A percentile compares a stretch with the other conserved stretches of the same genome.
phyloP scores from a whole-genome alignment of 2,329 filamentous ascomycete genomes.

The Ophiostoma angusticollis region DNA sequence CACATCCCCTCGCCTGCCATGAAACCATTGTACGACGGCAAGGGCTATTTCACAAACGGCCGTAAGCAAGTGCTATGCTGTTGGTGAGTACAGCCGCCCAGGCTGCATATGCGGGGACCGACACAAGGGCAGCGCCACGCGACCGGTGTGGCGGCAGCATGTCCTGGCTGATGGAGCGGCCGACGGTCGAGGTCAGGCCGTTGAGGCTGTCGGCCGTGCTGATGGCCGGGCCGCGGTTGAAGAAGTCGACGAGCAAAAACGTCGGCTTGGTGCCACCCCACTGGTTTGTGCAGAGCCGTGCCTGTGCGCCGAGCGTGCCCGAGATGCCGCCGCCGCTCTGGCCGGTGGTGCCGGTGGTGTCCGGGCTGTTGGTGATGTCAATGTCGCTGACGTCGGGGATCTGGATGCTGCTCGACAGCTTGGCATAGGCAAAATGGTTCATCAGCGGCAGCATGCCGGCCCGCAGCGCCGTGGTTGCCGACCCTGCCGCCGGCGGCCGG shows the following conservation, averaged over 20 bases:
- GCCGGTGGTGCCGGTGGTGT: slow-evolving; percentile 25
- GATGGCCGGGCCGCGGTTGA: slow-evolving; percentile 58
- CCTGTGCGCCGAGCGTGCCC: slow-evolving; percentile 43
- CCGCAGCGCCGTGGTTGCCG: slow-evolving; percentile 39
- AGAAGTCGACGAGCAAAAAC: slow-evolving; percentile 72
- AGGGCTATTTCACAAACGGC: too few relatives aligned
- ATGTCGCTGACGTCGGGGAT: slow-evolving; percentile 50
- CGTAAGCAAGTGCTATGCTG: too few relatives aligned
- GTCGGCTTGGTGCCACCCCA: slow-evolving; percentile 54
- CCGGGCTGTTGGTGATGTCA: slow-evolving; percentile 51
- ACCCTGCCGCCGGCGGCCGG: slow-evolving; percentile 42
- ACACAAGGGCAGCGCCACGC: too few relatives aligned
- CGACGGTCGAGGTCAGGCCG: slow-evolving; percentile 26
- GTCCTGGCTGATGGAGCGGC: slow-evolving; percentile 2
- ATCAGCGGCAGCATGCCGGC: slow-evolving; percentile 54
- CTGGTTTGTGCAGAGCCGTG: slow-evolving; percentile 37
- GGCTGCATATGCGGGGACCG: too few relatives aligned
- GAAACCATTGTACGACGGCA: too few relatives aligned
- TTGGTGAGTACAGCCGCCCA: too few relatives aligned
- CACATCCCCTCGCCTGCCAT: too few relatives aligned
- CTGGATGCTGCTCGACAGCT: slow-evolving; percentile 39
- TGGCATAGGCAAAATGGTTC: slow-evolving; percentile 68
- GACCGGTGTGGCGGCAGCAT: too few relatives aligned
- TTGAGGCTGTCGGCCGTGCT: slow-evolving; percentile 58
- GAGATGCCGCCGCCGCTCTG: slow-evolving; percentile 15